Evolutionary conservation across 129 eudicot species (phyloP).

Genomic region (Centaurea solstitialis): DNA sequence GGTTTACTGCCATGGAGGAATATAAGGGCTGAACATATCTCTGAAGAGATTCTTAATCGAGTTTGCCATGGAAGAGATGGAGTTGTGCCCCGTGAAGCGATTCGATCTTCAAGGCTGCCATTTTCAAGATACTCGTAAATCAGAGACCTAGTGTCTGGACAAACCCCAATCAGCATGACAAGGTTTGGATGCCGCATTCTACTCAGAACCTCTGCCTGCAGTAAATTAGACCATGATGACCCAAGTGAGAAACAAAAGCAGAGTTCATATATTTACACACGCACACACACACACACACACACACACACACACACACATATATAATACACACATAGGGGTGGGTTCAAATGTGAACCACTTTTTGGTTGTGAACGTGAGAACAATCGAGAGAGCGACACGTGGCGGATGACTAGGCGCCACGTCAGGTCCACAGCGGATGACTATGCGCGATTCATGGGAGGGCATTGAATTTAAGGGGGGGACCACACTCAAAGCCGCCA

Average conservation of each 20-base stretch:
- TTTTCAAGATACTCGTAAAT: constrained; percentile 76
- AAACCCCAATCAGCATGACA: constrained; percentile 68
- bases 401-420: too few species aligned
- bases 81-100: constrained; percentile 38
- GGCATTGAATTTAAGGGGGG: too few species aligned
- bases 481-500: too few species aligned
- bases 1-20: constrained; percentile 64
- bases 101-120: constrained; percentile 73
- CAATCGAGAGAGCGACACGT: too few species aligned
- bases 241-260: constrained; percentile 9
- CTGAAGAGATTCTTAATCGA: constrained; percentile 61
- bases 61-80: constrained; percentile 68
- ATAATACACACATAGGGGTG: too few species aligned
- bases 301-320: too few species aligned
- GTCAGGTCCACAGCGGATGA: too few species aligned
- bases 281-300: too few species aligned
- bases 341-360: too few species aligned
- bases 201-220: constrained; percentile 64
- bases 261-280: neutral
- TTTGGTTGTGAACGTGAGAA: too few species aligned
- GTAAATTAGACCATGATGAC: constrained; percentile 18
- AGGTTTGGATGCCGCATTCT: constrained; percentile 91
- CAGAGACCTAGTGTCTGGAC: constrained; percentile 73
- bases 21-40: constrained; percentile 69
- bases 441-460: too few species aligned